Base-by-base conservation (phyloP, 2,329 filamentous ascomycete genomes). In the Apiospora pterosperma region DNA sequence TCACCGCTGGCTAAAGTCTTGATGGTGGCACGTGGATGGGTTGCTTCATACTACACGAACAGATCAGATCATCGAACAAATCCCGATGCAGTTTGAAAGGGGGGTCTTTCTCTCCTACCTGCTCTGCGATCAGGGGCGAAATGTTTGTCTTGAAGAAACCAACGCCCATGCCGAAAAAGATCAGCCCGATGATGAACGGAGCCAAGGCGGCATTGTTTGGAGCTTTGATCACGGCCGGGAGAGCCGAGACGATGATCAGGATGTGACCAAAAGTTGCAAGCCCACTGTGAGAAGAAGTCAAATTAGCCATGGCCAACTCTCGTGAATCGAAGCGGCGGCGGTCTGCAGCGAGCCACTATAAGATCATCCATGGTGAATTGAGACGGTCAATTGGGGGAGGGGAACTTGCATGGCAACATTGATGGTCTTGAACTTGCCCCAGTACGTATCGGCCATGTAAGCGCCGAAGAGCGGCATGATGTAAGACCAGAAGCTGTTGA, bases 81-180 rank as follows among this genome's bases (percentile, higher is more conserved):
- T 19, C 16, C 3, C 1, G 58, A 39, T 60, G 34, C 34, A 12
- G 25, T 3, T 16, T 16, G 7, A 11, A 28, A 16, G 48, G 2
- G 5, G 11, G 14, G 4, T 14, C 14, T 23, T 21, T 34, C 14
- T 23, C 12, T 34, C 25, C n/a, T 61, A 62, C 60, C 60, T 90
- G 87, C 69, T 90, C 88, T 7, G 85, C 86, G 63, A 90, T 85
- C 62, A 89, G 76, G 2, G 87, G 86, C 0, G 86, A 85, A 44
- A 92, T 89, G 69, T 91, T 90, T 39, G 85, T 82, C 76, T 90
- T 90, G 80, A 90, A 89, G 64, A 87, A 86, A 63, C 88, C 88
- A 3, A 87, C 88, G 34, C 88, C 88, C 4, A 89, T 72, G 3
- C 86, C 87, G 72, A 90, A 87, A 67, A 90, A 81, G 59, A 89